Percentiles rank a stretch among this genome's conserved stretches.
These are phyloP conservation scores for Lagerstroemia speciosa DNA, from an alignment of 345 rosid genomes.

Conservation along the genomic window DNA sequence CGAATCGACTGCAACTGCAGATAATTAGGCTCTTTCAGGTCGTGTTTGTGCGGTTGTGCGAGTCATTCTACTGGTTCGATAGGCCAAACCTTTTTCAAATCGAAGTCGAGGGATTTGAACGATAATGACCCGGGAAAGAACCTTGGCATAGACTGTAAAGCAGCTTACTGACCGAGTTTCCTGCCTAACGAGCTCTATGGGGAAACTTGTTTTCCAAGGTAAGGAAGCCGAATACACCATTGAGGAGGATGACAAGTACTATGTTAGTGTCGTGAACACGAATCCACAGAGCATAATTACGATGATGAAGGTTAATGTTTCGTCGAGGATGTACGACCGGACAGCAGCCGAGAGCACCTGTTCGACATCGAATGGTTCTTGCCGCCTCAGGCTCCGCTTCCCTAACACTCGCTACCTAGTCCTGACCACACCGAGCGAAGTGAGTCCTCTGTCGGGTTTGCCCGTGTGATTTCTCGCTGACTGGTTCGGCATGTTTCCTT, in stretches of 20 bases:
- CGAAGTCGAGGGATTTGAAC: too few species aligned
- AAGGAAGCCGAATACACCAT: slow-evolving; percentile 36
- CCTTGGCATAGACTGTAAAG: not conserved
- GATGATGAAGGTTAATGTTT: slow-evolving; percentile 29
- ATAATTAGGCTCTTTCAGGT: not conserved
- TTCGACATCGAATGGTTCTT: slow-evolving; percentile 33
- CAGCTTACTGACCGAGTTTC: not conserved
- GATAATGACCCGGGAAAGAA: not conserved
- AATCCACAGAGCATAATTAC: slow-evolving; percentile 30
- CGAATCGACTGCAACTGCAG: not conserved
- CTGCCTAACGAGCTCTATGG: not conserved
- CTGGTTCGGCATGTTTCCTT: not conserved
- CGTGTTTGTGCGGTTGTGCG: too few species aligned
- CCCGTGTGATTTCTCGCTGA: not conserved
- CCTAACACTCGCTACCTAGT: slow-evolving; percentile 36
- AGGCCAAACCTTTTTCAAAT: too few species aligned
- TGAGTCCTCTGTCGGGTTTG: slow-evolving; percentile 18
- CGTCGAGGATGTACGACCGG: slow-evolving; percentile 45
- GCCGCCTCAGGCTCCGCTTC: slow-evolving; percentile 40
- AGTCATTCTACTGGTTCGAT: too few species aligned
- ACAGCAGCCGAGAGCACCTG: slow-evolving; percentile 37
- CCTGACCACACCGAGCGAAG: slow-evolving; percentile 44
- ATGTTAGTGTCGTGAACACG: slow-evolving; percentile 32
- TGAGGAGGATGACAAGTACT: slow-evolving; percentile 44
- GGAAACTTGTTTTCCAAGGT: slow-evolving; percentile 20